Percentiles rank a stretch among this genome's conserved stretches.
Evolutionary conservation across 345 rosid genomes (phyloP).

Genomic region (Euphorbia tirucalli): DNA sequence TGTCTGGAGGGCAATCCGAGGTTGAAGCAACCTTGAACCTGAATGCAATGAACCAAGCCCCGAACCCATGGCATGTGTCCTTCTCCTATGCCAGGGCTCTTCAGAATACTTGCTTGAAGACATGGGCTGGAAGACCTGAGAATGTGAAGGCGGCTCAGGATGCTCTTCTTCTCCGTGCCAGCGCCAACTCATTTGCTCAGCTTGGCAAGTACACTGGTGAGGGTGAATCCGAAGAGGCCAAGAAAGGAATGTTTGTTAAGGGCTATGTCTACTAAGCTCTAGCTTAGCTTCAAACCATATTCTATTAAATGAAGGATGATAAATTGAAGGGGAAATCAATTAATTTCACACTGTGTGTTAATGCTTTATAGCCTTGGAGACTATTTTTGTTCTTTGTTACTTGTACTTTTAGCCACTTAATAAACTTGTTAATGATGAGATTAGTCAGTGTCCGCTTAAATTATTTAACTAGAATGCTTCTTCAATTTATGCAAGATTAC

Average conservation of each 20-base stretch:
- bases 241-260: slow-evolving; percentile 88
- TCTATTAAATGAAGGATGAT: slow-evolving; percentile 12
- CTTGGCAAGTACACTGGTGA: slow-evolving; percentile 88
- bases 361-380: slow-evolving; percentile 35
- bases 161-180: slow-evolving; percentile 63
- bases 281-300: not conserved
- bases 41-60: slow-evolving; percentile 90
- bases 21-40: slow-evolving; percentile 95
- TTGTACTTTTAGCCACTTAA: slow-evolving; percentile 38
- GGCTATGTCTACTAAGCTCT: slow-evolving; percentile 62
- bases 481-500: not conserved
- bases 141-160: slow-evolving; percentile 84
- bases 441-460: slow-evolving; percentile 21
- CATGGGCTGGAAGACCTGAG: slow-evolving; percentile 90
- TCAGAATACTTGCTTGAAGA: slow-evolving; percentile 91
- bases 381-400: slow-evolving; percentile 42
- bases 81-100: slow-evolving; percentile 97
- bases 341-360: slow-evolving; percentile 26
- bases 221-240: slow-evolving; percentile 93
- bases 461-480: not conserved
- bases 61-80: slow-evolving; percentile 95
- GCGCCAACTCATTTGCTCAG: slow-evolving; percentile 91
- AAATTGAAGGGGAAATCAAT: not conserved
- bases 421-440: slow-evolving; percentile 36
- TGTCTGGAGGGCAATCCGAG: slow-evolving; percentile 99